A percentile compares a stretch with the other conserved stretches of the same genome.
phyloP scores from a whole-genome alignment of 2,329 filamentous ascomycete species.

The Penicillium rolfsii region DNA sequence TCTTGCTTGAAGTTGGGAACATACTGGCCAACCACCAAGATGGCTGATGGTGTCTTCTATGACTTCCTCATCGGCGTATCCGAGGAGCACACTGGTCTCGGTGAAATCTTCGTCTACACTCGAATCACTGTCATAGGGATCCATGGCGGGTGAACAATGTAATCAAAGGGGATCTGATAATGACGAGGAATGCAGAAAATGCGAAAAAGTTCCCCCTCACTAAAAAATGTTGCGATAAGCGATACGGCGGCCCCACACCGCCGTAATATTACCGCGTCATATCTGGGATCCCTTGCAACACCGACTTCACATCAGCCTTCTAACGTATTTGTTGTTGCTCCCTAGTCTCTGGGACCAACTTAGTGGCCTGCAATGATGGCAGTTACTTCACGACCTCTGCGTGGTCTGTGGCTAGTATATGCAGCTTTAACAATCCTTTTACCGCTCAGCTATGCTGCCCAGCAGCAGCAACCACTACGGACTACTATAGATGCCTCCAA shows the following conservation, averaged over 20 bases:
- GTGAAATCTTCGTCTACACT: constrained; percentile 61
- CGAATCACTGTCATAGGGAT: constrained; percentile 84
- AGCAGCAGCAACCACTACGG: constrained; percentile 25
- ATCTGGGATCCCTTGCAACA: constrained; percentile 8
- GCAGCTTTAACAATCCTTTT: constrained; percentile 19
- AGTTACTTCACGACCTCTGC: not conserved
- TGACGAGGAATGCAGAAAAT: constrained; percentile 12
- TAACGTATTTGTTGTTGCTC: not conserved
- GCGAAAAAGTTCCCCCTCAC: constrained; percentile 23
- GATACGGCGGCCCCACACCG: constrained; percentile 25
- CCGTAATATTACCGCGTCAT: constrained; percentile 18
- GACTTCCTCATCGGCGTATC: constrained; percentile 80
- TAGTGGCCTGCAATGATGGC: constrained; percentile 5
- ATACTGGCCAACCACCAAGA: constrained; percentile 82
- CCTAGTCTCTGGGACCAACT: not conserved
- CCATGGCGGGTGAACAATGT: constrained; percentile 55
- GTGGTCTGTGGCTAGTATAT: constrained; percentile 18
- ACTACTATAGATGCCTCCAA: constrained; percentile 27
- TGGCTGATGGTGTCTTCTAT: constrained; percentile 84
- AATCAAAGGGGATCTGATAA: not conserved
- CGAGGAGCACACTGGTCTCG: constrained; percentile 81
- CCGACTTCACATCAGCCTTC: not conserved
- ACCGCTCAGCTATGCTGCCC: constrained; percentile 26
- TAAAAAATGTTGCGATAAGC: constrained; percentile 32
- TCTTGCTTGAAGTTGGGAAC: constrained; percentile 36